phyloP scores from a whole-genome alignment of 1,284 basidiomycete species.

The Ganoderma meredithae region DNA sequence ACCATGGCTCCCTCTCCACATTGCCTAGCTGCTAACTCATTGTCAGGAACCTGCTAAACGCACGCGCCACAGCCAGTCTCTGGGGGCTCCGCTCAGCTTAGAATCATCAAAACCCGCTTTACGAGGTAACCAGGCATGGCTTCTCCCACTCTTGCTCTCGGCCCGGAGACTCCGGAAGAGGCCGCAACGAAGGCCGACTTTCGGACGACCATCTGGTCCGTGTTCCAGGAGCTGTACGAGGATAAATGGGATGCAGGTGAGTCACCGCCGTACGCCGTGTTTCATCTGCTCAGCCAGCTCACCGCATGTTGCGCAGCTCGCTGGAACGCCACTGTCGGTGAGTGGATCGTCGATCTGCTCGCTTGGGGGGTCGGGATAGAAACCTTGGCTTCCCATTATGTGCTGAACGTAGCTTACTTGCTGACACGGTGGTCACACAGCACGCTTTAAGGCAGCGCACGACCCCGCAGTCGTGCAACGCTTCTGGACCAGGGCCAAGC shows the following conservation, averaged over 20 bases:
- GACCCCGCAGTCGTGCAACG: conserved; percentile 36
- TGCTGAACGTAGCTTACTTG: neutral
- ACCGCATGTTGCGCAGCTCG: conserved; percentile 28
- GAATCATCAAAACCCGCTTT: neutral
- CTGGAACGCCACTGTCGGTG: conserved; percentile 41
- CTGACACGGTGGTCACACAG: conserved; percentile 22
- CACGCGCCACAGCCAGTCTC: neutral
- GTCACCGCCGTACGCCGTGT: neutral
- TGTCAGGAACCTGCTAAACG: neutral
- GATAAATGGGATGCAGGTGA: conserved; percentile 43
- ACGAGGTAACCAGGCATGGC: conserved; percentile 6
- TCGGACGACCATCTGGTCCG: conserved; percentile 38
- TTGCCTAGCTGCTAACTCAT: conserved; percentile 6
- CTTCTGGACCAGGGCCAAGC: conserved; percentile 39
- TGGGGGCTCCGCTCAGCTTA: conserved; percentile 1
- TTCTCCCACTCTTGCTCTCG: neutral
- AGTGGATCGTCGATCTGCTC: conserved; percentile 17
- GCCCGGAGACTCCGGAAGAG: conserved; percentile 37
- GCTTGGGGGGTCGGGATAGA: neutral
- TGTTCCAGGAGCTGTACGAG: conserved; percentile 43
- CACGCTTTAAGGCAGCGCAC: conserved; percentile 37
- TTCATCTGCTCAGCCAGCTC: neutral
- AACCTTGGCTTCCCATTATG: neutral
- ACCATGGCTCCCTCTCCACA: neutral
- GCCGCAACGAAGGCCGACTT: conserved; percentile 41